Evolutionary conservation across 2,329 filamentous ascomycete species (phyloP).

Genomic region (Parascedosporium putredinis): DNA sequence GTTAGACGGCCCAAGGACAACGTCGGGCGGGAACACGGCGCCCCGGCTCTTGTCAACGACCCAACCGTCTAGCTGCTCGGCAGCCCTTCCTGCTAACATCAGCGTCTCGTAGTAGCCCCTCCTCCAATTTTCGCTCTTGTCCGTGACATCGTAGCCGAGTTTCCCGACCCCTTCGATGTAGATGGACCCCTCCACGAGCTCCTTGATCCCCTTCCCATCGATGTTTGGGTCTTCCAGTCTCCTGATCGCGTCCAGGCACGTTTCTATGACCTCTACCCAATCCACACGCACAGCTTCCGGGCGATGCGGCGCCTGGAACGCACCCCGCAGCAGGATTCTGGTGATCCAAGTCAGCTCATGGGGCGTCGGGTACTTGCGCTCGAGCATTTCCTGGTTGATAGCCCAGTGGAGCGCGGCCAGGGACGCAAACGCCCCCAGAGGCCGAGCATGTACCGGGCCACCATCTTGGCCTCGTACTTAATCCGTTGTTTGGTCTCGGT

Average conservation of each 20-base stretch:
- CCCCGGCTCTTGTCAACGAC: conserved; percentile 57
- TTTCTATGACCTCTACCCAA: conserved; percentile 57
- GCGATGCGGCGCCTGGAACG: conserved; percentile 46
- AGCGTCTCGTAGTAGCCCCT: conserved; percentile 76
- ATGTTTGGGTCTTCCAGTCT: conserved; percentile 58
- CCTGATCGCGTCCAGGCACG: conserved; percentile 48
- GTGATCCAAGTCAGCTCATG: conserved; percentile 69
- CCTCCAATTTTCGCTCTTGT: conserved; percentile 74
- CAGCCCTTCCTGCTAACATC: conserved; percentile 64
- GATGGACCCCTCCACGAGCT: conserved; percentile 43
- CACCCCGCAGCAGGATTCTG: conserved; percentile 56
- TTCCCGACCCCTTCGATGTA: conserved; percentile 43
- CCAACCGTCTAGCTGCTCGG: conserved; percentile 75
- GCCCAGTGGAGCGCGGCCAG: conserved; percentile 52
- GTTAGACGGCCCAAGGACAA: conserved; percentile 75
- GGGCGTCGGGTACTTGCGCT: conserved; percentile 70
- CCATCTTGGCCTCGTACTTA: conserved; percentile 58
- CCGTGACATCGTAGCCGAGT: conserved; percentile 54
- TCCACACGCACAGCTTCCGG: conserved; percentile 44
- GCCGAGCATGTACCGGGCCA: conserved; percentile 55
- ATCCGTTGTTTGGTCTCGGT: conserved; percentile 65
- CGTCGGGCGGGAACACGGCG: conserved; percentile 59
- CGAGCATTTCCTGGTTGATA: conserved; percentile 62
- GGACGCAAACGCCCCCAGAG: conserved; percentile 55
- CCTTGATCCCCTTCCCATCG: conserved; percentile 57